A percentile compares a stretch with the other conserved stretches of the same genome.
phyloP scores from a whole-genome alignment of 805 yeast genomes.

The Metahyphopichia silvanorum region DNA sequence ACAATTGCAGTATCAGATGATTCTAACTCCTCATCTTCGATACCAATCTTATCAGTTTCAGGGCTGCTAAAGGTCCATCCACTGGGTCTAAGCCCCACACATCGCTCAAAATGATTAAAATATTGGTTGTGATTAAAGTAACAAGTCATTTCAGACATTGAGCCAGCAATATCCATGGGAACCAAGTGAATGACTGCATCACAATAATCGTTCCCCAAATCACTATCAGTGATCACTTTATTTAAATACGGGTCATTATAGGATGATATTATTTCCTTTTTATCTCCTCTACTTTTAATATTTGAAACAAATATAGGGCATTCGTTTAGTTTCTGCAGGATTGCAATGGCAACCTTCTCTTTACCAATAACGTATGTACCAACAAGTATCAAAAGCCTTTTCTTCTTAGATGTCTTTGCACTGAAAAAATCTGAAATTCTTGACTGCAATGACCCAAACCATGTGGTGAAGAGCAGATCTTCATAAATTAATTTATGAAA shows the following conservation, averaged over 20 bases:
- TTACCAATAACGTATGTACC: conserved; percentile 95
- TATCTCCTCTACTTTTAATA: conserved; percentile 43
- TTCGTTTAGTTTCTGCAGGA: conserved; percentile 46
- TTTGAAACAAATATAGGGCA: conserved; percentile 55
- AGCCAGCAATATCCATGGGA: conserved; percentile 56
- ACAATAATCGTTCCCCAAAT: conserved; percentile 44
- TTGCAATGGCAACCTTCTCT: conserved; percentile 72
- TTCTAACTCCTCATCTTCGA: conserved; percentile 1
- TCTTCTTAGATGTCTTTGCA: conserved; percentile 11
- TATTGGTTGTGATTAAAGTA: conserved; percentile 49
- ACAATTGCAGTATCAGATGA: conserved; percentile 1
- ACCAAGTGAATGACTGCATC: conserved; percentile 65
- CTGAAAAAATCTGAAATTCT: conserved; percentile 37
- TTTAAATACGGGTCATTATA: conserved; percentile 44
- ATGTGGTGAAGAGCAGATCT: conserved; percentile 22
- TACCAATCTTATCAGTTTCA: conserved; percentile 1
- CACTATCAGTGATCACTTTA: conserved; percentile 23
- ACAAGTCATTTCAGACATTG: conserved; percentile 41
- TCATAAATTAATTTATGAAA: conserved; percentile 36
- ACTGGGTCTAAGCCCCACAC: conserved; percentile 80
- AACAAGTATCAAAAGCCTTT: conserved; percentile 55
- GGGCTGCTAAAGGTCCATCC: conserved; percentile 71
- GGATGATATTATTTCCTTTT: conserved; percentile 37
- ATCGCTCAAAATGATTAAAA: conserved; percentile 47
- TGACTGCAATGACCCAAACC: conserved; percentile 36